A percentile compares a stretch with the other conserved stretches of the same genome.
Evolutionary conservation across 2,329 filamentous ascomycete species (phyloP).

Genomic region (Paraphaeosphaeria minitans): DNA sequence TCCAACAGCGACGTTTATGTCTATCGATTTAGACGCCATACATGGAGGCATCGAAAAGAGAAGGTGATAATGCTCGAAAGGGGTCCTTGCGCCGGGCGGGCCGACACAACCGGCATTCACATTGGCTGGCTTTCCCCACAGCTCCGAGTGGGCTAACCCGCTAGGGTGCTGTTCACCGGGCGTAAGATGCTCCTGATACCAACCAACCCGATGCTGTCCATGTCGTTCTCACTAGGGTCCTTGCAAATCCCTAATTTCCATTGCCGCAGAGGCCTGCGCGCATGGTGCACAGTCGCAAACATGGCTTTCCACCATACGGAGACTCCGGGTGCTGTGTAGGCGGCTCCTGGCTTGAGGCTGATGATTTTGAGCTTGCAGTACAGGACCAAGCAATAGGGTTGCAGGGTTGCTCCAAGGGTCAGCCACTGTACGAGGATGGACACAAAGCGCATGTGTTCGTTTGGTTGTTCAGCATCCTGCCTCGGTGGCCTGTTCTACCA

Average conservation of each 20-base stretch:
- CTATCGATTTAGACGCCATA: slow-evolving; percentile 5
- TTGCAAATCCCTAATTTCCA: not conserved
- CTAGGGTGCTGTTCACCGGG: not conserved
- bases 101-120: not conserved
- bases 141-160: not conserved
- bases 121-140: slow-evolving; percentile 8
- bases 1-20: not conserved
- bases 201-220: not conserved
- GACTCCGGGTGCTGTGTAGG: slow-evolving; percentile 9
- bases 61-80: slow-evolving; percentile 7
- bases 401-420: slow-evolving; percentile 12
- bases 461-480: slow-evolving; percentile 10
- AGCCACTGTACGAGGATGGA: slow-evolving; percentile 15
- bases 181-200: not conserved
- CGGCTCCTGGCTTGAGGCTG: slow-evolving; percentile 1
- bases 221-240: not conserved
- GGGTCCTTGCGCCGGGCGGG: slow-evolving; percentile 3
- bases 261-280: not conserved
- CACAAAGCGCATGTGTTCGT: slow-evolving; percentile 23
- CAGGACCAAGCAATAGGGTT: slow-evolving; percentile 8
- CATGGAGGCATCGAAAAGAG: slow-evolving; percentile 2
- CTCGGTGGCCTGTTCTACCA: slow-evolving; percentile 20
- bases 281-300: not conserved
- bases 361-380: slow-evolving; percentile 10
- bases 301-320: slow-evolving; percentile 8